phyloP scores from a whole-genome alignment of 495 filamentous ascomycete species.

The Hypoxylon subgilvum region DNA sequence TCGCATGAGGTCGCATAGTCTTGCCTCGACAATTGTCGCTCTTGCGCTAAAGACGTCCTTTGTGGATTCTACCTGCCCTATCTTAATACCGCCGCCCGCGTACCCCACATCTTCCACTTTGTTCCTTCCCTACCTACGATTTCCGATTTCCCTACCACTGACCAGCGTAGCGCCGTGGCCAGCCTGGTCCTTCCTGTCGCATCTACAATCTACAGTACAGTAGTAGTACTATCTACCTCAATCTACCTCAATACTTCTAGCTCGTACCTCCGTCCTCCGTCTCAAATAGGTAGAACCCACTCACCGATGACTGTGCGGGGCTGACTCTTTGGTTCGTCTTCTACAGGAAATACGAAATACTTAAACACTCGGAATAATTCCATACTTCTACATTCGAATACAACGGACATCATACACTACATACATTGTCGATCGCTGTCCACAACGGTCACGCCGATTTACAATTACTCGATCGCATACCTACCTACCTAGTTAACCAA shows the following conservation, averaged over 20 bases:
- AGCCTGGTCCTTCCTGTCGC: too few relatives aligned
- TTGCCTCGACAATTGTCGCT: neutral
- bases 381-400: neutral
- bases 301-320: slow-evolving; percentile 39
- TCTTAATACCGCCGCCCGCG: slow-evolving; percentile 6
- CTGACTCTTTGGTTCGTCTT: slow-evolving; percentile 35
- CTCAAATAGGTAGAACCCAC: too few relatives aligned
- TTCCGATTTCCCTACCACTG: too few relatives aligned
- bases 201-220: too few relatives aligned
- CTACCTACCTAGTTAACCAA: too few relatives aligned
- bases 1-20: slow-evolving; percentile 4
- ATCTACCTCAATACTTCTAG: too few relatives aligned
- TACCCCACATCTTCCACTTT: slow-evolving; percentile 28
- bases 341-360: slow-evolving; percentile 41
- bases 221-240: too few relatives aligned
- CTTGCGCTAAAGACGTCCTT: slow-evolving; percentile 19
- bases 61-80: slow-evolving; percentile 29
- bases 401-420: too few relatives aligned
- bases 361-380: too few relatives aligned
- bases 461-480: too few relatives aligned
- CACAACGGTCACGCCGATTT: neutral
- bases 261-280: too few relatives aligned
- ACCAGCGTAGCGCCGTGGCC: too few relatives aligned
- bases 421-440: neutral
- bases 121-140: slow-evolving; percentile 16